phyloP scores from a whole-genome alignment of 2,329 filamentous ascomycete genomes.

The Exophiala aquamarina region DNA sequence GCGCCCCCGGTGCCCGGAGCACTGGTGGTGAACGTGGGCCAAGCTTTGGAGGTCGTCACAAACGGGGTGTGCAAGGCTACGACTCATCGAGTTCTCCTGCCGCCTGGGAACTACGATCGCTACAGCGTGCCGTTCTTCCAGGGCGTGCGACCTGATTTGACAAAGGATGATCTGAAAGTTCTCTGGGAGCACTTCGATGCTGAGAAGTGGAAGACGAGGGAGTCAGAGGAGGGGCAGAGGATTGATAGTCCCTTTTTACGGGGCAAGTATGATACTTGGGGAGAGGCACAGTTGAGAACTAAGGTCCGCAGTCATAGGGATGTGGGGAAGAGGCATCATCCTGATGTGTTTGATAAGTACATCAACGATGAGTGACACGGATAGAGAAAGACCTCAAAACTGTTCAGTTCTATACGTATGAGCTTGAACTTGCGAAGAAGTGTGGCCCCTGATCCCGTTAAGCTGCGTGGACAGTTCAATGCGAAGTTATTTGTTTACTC shows the following conservation, averaged over 20 bases:
- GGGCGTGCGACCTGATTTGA: conserved; percentile 50
- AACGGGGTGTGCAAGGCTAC: conserved; percentile 46
- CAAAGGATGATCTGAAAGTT: conserved; percentile 41
- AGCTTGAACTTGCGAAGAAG: too few relatives aligned
- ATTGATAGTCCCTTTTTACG: conserved; percentile 53
- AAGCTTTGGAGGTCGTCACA: conserved; percentile 44
- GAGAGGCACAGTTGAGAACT: conserved; percentile 54
- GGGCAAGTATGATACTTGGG: conserved; percentile 56
- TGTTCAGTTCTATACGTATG: too few relatives aligned
- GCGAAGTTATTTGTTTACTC: too few relatives aligned
- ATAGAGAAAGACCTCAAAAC: too few relatives aligned
- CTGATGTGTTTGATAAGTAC: conserved; percentile 50
- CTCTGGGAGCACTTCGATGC: conserved; percentile 41
- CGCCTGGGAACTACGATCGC: conserved; percentile 39
- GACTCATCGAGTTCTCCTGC: conserved; percentile 42
- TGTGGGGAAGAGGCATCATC: conserved; percentile 50
- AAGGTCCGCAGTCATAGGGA: conserved; percentile 55
- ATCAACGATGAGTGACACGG: conserved; percentile 39
- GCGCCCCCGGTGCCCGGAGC: conserved; percentile 44
- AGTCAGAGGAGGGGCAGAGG: conserved; percentile 37
- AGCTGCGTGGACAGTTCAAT: too few relatives aligned
- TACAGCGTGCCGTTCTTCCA: conserved; percentile 50
- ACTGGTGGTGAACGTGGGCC: conserved; percentile 50
- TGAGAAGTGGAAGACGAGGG: conserved; percentile 22
- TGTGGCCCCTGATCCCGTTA: too few relatives aligned